Conservation (phyloP, 1,139 yeast species). For the Zygoascus sp. region DNA sequence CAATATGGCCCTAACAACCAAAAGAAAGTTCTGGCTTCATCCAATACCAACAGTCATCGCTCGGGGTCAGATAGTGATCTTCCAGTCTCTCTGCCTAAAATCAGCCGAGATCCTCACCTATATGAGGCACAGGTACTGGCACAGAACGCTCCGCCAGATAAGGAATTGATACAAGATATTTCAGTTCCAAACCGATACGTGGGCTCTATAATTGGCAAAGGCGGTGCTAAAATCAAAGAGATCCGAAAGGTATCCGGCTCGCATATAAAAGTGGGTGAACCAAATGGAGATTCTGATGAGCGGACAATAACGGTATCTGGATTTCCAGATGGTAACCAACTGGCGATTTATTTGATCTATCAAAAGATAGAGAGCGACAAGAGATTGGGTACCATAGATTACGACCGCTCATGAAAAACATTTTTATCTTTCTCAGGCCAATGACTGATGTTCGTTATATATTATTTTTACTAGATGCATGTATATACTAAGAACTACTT, state of each 20-base stretch:
- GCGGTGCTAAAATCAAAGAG: conserved; percentile 77
- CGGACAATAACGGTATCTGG: conserved; percentile 72
- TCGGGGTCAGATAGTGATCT: not conserved
- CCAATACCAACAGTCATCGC: not conserved
- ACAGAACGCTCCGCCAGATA: conserved; percentile 34
- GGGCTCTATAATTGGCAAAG: conserved; percentile 83
- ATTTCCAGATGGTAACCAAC: conserved; percentile 61
- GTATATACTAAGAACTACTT: not conserved
- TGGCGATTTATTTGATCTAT: conserved; percentile 73
- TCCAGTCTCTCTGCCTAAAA: conserved; percentile 5
- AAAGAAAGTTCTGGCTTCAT: no score
- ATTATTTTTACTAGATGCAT: conserved; percentile 5
- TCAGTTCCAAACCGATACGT: conserved; percentile 73
- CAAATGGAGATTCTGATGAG: conserved; percentile 38
- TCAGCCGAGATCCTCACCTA: conserved; percentile 14
- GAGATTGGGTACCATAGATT: conserved; percentile 1
- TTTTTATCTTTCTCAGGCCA: not conserved
- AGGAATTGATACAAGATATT: conserved; percentile 60
- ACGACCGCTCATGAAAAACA: no score
- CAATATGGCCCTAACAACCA: no score
- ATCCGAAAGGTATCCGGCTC: conserved; percentile 63
- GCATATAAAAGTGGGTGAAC: conserved; percentile 52
- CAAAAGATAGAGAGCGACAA: conserved; percentile 67
- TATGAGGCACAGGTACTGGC: conserved; percentile 26
- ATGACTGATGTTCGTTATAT: not conserved